Evolutionary conservation across 2,329 filamentous ascomycete species (phyloP), one percentile per base, ranked within the genome.

Genomic region (Ceratocystis cacaofunesta): DNA sequence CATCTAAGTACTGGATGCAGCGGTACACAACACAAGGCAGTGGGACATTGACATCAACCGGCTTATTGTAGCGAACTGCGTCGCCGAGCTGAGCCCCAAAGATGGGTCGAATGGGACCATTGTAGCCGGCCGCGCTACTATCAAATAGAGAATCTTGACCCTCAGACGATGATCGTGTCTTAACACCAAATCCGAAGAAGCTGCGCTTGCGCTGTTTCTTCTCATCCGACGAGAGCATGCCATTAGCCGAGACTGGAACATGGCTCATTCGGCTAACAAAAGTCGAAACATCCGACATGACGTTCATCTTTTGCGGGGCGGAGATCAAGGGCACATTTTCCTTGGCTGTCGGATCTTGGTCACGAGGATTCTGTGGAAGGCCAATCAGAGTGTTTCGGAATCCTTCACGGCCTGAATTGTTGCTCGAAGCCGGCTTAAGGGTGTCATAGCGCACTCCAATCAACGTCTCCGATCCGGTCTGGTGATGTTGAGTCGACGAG

Each of bases 21-120:
- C 94, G 87, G 76, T 95, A 99, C 7, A 97, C 90, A 1, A 99
- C 94, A 5, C 92, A 89, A 1, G 94, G 94, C 32, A 99, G 78
- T 32, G 88, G 86, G 5, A 90, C 85, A 68, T 85, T 83, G 57
- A 89, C 80, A 66, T 90, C 89, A 12, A 79, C 75, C 0, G 91
- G 92, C 12, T 85, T 81, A 70, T 89, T 92, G 72, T 83, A 89
- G 67, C 89, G 85, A 6, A 96, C 92, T 30, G 94, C 94, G 71
- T 97, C 92, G 7, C 85, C 85, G 63, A 99, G 77, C 4, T 90
- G 84, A 41, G 89, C 87, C 1, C 94, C 94, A 73, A 99, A 99
- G 2, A 90, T 89, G 66, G 88, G 83, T 46, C 85, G 81, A 15
- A 85, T 76, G 0, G 84, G 80, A 17, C 84, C 82, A 67, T 76